Percentiles rank a stretch among this genome's conserved stretches.
Conservation (phyloP, 2,329 filamentous ascomycete species). For the Microdochium paspali region DNA sequence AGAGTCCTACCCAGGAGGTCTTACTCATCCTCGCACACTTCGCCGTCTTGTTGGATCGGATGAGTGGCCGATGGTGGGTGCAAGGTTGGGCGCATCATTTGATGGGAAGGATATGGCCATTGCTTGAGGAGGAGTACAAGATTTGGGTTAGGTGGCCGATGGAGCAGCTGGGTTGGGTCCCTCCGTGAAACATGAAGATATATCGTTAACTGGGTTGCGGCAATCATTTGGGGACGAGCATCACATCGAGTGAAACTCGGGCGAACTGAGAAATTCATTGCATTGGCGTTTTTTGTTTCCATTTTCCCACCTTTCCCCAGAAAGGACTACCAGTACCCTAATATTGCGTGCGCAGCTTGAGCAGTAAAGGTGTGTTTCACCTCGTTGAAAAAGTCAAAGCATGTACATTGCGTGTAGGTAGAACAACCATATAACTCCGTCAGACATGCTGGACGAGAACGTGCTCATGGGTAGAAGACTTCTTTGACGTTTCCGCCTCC, state of each 20-base stretch:
- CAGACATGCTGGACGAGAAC: not conserved
- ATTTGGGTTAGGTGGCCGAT: slow-evolving; percentile 9
- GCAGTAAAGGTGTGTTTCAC: not conserved
- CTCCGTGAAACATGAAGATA: too few species aligned
- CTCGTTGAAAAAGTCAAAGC: not conserved
- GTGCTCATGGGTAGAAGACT: not conserved
- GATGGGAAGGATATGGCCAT: slow-evolving; percentile 4
- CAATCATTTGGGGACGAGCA: not conserved
- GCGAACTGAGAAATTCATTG: not conserved
- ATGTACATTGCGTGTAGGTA: not conserved
- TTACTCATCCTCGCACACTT: slow-evolving; percentile 20
- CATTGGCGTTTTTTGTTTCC: not conserved
- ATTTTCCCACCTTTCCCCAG: not conserved
- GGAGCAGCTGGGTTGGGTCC: slow-evolving; percentile 21
- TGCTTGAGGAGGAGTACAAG: slow-evolving; percentile 9
- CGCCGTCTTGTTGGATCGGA: slow-evolving; percentile 5
- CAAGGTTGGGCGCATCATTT: slow-evolving; percentile 9
- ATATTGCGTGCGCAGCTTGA: not conserved
- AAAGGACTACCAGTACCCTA: not conserved
- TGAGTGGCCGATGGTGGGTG: slow-evolving; percentile 8
- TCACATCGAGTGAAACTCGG: too few species aligned
- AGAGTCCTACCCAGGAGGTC: slow-evolving; percentile 12
- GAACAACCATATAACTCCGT: slow-evolving; percentile 1
- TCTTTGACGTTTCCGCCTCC: not conserved
- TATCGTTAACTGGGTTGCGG: too few species aligned